These are phyloP conservation scores for Apiospora phragmitis DNA, from an alignment of 2,329 filamentous ascomycete species.

Conservation along the genomic window DNA sequence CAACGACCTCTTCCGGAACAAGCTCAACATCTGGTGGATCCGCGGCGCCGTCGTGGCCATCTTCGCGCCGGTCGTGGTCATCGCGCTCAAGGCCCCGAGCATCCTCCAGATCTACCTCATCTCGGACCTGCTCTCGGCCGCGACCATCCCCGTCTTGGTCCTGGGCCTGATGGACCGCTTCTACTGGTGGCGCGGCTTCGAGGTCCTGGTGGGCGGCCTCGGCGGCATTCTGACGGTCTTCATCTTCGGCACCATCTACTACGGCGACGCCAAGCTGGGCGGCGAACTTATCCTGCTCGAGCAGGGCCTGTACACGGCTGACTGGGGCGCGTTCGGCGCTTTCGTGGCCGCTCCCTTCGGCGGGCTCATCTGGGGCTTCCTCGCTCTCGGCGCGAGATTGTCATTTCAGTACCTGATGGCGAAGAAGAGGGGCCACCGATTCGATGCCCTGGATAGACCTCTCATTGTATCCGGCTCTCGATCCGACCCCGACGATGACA, in stretches of 20 bases:
- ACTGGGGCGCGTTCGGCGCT: constrained; percentile 82
- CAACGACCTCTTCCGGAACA: constrained; percentile 84
- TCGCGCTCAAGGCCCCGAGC: constrained; percentile 72
- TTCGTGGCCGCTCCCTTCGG: constrained; percentile 80
- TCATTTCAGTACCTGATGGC: constrained; percentile 57
- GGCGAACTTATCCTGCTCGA: constrained; percentile 70
- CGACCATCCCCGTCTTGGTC: constrained; percentile 72
- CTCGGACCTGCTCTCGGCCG: constrained; percentile 75
- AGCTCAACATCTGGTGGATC: constrained; percentile 73
- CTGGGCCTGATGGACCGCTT: constrained; percentile 66
- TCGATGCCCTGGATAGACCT: constrained; percentile 67
- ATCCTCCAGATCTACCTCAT: constrained; percentile 83
- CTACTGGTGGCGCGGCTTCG: constrained; percentile 79
- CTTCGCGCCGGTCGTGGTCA: constrained; percentile 72
- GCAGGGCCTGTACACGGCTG: constrained; percentile 71
- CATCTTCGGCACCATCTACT: constrained; percentile 79
- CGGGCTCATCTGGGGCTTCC: constrained; percentile 69
- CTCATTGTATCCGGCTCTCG: constrained; percentile 15
- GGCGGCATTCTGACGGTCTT: constrained; percentile 80
- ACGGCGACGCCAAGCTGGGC: constrained; percentile 63
- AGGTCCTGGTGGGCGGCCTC: constrained; percentile 75
- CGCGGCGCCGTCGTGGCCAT: constrained; percentile 68
- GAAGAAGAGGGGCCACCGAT: constrained; percentile 59
- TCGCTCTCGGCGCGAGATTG: constrained; percentile 62
- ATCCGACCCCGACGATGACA: constrained; percentile 24